These are phyloP conservation scores for Wickerhamomyces kurtzmanii DNA, from an alignment of 805 yeast genomes.

Conservation along the genomic window DNA sequence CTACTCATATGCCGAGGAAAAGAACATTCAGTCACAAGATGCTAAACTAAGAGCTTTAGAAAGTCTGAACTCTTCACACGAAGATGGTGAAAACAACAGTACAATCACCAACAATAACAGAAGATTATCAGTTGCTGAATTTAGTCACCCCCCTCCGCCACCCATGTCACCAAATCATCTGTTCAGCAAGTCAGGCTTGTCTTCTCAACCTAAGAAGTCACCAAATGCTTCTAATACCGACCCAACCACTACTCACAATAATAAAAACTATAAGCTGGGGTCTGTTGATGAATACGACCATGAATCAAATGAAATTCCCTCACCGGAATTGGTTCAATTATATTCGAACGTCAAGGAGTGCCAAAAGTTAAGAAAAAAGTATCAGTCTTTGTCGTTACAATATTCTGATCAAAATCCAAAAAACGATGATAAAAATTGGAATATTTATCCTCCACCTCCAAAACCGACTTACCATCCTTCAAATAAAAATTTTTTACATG, in stretches of 20 bases:
- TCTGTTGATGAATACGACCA: slow-evolving; percentile 36
- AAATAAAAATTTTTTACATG: slow-evolving; percentile 42
- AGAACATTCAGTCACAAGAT: slow-evolving; percentile 53
- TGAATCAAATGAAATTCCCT: slow-evolving; percentile 47
- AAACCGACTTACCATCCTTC: slow-evolving; percentile 72
- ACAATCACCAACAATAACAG: slow-evolving; percentile 14
- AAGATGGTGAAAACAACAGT: slow-evolving; percentile 7
- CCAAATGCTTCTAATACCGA: slow-evolving; percentile 15
- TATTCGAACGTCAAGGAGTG: slow-evolving; percentile 56
- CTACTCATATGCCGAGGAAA: slow-evolving; percentile 58
- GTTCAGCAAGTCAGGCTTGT: slow-evolving; percentile 1
- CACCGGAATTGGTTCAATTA: slow-evolving; percentile 57
- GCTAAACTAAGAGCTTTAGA: slow-evolving; percentile 55
- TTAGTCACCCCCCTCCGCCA: slow-evolving; percentile 27
- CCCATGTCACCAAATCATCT: slow-evolving; percentile 14
- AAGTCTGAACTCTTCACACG: slow-evolving; percentile 22
- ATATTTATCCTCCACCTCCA: slow-evolving; percentile 88
- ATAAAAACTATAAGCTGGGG: slow-evolving; percentile 28
- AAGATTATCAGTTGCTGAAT: slow-evolving; percentile 25
- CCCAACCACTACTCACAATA: slow-evolving; percentile 13
- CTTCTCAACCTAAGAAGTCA: slow-evolving; percentile 2
- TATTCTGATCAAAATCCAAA: slow-evolving; percentile 76
- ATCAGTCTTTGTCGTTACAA: slow-evolving; percentile 65
- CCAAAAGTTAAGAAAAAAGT: slow-evolving; percentile 66
- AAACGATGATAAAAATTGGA: slow-evolving; percentile 63